phyloP scores from a whole-genome alignment of 1,139 yeast genomes.

The Yamadazyma dendronema region DNA sequence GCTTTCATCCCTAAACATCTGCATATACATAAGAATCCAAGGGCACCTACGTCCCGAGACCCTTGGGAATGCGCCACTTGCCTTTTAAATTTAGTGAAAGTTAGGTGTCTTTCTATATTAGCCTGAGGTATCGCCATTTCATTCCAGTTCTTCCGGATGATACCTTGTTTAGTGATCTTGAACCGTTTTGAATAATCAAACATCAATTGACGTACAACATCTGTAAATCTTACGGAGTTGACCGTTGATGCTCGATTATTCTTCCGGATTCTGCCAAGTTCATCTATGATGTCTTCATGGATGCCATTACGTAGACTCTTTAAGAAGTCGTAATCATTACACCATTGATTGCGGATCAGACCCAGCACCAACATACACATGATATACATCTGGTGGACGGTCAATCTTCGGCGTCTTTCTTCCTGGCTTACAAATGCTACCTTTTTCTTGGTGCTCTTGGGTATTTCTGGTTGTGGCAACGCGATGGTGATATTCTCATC shows the following conservation, averaged over 20 bases:
- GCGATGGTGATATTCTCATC: conserved; percentile 19
- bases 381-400: conserved; percentile 61
- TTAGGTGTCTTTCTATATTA: conserved; percentile 23
- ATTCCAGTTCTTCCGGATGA: conserved; percentile 59
- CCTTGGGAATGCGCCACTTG: conserved; percentile 54
- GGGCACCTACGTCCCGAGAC: conserved; percentile 77
- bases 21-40: conserved; percentile 78
- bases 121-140: conserved; percentile 34
- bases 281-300: conserved; percentile 43
- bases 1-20: conserved; percentile 72
- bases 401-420: conserved; percentile 51
- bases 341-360: conserved; percentile 68
- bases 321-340: conserved; percentile 50
- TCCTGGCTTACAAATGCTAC: conserved; percentile 42
- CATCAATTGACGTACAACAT: conserved; percentile 68
- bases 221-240: conserved; percentile 70
- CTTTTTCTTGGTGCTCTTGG: conserved; percentile 11
- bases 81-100: conserved; percentile 34
- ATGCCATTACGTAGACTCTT: conserved; percentile 40
- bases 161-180: conserved; percentile 45
- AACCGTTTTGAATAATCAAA: conserved; percentile 61
- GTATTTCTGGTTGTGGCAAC: conserved; percentile 11
- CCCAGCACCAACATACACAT: conserved; percentile 65
- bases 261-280: conserved; percentile 37
- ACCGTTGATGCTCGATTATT: conserved; percentile 32